phyloP scores from a whole-genome alignment of 1,284 basidiomycete genomes.

The Ganoderma boninense region DNA sequence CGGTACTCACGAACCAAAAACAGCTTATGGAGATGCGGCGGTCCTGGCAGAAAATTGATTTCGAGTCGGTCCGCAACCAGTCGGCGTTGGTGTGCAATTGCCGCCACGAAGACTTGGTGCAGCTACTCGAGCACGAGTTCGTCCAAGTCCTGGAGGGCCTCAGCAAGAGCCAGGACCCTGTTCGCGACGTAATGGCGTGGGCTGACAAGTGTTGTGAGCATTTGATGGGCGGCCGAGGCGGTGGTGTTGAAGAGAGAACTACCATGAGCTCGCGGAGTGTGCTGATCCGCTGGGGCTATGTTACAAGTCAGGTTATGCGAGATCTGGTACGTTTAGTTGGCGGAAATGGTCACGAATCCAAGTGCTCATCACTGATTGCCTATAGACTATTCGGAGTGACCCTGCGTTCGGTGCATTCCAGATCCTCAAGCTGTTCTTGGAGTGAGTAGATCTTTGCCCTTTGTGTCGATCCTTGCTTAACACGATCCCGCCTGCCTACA shows the following conservation, averaged over 20 bases:
- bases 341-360: neutral
- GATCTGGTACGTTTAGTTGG: constrained; percentile 69
- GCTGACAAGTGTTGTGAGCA: constrained; percentile 88
- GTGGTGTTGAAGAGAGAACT: constrained; percentile 70
- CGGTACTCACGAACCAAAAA: constrained; percentile 85
- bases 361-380: constrained; percentile 30
- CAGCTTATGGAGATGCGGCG: constrained; percentile 86
- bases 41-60: constrained; percentile 87
- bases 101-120: constrained; percentile 86
- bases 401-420: constrained; percentile 91
- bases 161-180: constrained; percentile 79
- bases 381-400: constrained; percentile 86
- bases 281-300: constrained; percentile 90
- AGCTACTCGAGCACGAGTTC: constrained; percentile 86
- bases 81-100: constrained; percentile 92
- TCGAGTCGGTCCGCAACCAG: constrained; percentile 89
- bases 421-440: constrained; percentile 88
- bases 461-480: constrained; percentile 33
- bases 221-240: constrained; percentile 75
- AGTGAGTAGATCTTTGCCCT: constrained; percentile 59
- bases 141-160: constrained; percentile 77
- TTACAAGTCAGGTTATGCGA: constrained; percentile 89
- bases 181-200: constrained; percentile 87
- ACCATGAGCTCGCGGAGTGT: constrained; percentile 88
- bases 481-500: constrained; percentile 40